Conservation (phyloP, 495 filamentous ascomycete species). For the Delitschia confertaspora region DNA sequence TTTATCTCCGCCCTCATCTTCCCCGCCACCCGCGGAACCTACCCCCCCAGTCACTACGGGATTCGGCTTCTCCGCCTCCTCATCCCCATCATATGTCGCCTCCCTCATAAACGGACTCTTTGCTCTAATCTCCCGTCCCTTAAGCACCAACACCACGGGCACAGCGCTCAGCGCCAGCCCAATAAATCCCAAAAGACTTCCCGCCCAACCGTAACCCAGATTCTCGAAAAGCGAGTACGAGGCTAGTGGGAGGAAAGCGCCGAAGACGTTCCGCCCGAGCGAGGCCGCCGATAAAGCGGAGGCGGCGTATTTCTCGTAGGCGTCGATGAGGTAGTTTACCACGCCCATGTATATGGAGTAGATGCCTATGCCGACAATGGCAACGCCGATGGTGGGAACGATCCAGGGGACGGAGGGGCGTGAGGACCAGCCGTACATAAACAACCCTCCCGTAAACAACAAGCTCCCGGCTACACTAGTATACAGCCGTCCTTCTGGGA, state of each 20-base stretch:
- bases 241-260: constrained; percentile 41
- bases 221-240: constrained; percentile 37
- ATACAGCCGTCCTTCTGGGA: constrained; percentile 37
- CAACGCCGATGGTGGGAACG: constrained; percentile 30
- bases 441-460: constrained; percentile 28
- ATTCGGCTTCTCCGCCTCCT: too few species aligned
- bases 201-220: constrained; percentile 41
- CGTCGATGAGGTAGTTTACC: constrained; percentile 42
- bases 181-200: constrained; percentile 40
- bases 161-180: constrained; percentile 36
- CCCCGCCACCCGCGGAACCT: too few species aligned
- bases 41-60: too few species aligned
- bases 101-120: too few species aligned
- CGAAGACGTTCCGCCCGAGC: constrained; percentile 37
- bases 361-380: constrained; percentile 30
- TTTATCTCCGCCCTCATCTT: too few species aligned
- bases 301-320: constrained; percentile 39
- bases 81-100: too few species aligned
- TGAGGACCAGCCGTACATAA: constrained; percentile 31
- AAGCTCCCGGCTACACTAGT: constrained; percentile 26
- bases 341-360: constrained; percentile 42
- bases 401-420: constrained; percentile 30
- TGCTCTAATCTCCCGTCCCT: too few species aligned
- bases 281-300: constrained; percentile 39
- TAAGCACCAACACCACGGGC: too few species aligned